These are phyloP conservation scores for Phytophthora pinifolia DNA, from an alignment of 352 stramenopile species.

Conservation along the genomic window DNA sequence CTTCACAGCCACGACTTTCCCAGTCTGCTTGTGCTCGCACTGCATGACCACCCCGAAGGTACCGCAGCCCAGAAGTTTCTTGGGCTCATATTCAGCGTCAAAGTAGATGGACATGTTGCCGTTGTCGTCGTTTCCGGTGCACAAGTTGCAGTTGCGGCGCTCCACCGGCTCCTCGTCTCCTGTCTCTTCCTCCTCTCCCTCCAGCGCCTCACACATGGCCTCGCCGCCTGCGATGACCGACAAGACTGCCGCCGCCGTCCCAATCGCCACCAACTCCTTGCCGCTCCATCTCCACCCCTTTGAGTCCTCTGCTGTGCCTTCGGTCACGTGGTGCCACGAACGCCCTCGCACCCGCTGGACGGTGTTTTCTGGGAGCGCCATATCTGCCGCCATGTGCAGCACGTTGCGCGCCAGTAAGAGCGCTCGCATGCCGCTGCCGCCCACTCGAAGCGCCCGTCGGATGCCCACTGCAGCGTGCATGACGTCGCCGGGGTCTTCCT, in stretches of 20 bases:
- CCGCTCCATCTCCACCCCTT: background rate
- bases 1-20: slow-evolving; percentile 69
- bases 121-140: slow-evolving; percentile 5
- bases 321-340: slow-evolving; percentile 6
- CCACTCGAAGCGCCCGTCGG: slow-evolving; percentile 6
- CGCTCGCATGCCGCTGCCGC: slow-evolving; percentile 8
- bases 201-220: slow-evolving; percentile 20
- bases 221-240: slow-evolving; percentile 1
- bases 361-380: background rate
- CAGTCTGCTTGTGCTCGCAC: slow-evolving; percentile 67
- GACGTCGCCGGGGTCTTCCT: background rate
- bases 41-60: slow-evolving; percentile 87
- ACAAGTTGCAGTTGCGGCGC: slow-evolving; percentile 12
- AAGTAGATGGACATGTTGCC: slow-evolving; percentile 44
- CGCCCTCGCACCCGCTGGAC: background rate
- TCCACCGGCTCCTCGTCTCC: slow-evolving; percentile 2
- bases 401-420: slow-evolving; percentile 9
- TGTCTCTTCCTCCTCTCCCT: slow-evolving; percentile 2
- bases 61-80: slow-evolving; percentile 60
- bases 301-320: background rate
- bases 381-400: slow-evolving; percentile 5
- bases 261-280: slow-evolving; percentile 3
- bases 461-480: slow-evolving; percentile 7
- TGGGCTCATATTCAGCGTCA: slow-evolving; percentile 68
- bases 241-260: background rate